phyloP scores from a whole-genome alignment of 1,284 basidiomycete genomes.

The Leccinum solheimii region DNA sequence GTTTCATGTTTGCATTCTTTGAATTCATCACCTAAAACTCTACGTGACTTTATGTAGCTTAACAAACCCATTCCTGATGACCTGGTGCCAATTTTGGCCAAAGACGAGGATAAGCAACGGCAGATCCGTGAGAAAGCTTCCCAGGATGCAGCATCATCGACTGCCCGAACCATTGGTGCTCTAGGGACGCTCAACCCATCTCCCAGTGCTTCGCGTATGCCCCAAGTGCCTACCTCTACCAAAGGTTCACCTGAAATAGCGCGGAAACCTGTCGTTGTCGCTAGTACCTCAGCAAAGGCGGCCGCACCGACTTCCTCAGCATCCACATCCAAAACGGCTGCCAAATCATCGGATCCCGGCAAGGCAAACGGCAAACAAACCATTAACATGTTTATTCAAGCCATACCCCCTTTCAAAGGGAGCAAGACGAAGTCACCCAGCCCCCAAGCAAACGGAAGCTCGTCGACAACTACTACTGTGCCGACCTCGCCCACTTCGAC shows the following conservation, averaged over 20 bases:
- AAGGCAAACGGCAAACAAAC: conserved; percentile 37
- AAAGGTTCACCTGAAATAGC: conserved; percentile 29
- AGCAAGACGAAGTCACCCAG: conserved; percentile 40
- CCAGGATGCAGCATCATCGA: conserved; percentile 63
- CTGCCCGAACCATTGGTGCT: conserved; percentile 66
- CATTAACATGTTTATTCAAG: conserved; percentile 74
- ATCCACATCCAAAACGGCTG: conserved; percentile 34
- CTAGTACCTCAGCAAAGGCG: conserved; percentile 38
- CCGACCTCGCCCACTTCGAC: conserved; percentile 46
- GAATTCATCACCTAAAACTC: not conserved
- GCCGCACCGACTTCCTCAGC: conserved; percentile 25
- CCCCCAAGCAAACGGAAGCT: conserved; percentile 32
- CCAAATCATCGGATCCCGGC: conserved; percentile 31
- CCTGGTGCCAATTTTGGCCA: conserved; percentile 87
- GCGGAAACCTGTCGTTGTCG: conserved; percentile 37
- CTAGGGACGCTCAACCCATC: conserved; percentile 37
- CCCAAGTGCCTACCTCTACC: conserved; percentile 26
- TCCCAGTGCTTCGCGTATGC: conserved; percentile 38
- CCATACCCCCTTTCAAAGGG: conserved; percentile 92
- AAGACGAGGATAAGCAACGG: conserved; percentile 86
- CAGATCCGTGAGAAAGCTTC: conserved; percentile 76
- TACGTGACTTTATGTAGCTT: conserved; percentile 49
- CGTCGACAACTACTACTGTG: conserved; percentile 35
- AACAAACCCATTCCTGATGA: conserved; percentile 95
- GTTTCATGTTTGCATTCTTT: not conserved